Conservation (phyloP, 305 asterid species). For the Fraxinus paxiana region DNA sequence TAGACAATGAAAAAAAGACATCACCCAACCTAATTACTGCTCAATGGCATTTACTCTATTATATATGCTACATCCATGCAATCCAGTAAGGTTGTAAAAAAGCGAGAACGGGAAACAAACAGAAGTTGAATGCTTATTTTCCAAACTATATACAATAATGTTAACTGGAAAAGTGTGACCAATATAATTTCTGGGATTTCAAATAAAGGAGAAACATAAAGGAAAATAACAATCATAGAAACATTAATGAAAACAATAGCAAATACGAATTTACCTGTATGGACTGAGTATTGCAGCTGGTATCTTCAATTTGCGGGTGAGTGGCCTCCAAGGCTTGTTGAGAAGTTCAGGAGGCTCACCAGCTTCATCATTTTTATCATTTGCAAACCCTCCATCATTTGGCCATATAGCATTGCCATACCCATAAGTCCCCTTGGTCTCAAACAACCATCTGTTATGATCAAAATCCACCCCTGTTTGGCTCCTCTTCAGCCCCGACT, state of each 20-base stretch:
- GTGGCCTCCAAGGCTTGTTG: constrained; percentile 94
- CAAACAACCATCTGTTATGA: constrained; percentile 83
- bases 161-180: background rate
- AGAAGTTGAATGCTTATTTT: background rate
- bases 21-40: background rate
- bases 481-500: constrained; percentile 71
- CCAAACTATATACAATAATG: background rate
- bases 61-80: background rate
- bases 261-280: constrained; percentile 52
- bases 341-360: constrained; percentile 61
- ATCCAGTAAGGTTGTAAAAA: background rate
- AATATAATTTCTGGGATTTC: background rate
- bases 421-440: constrained; percentile 92
- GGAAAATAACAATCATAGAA: background rate
- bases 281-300: constrained; percentile 88
- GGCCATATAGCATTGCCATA: constrained; percentile 99
- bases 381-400: constrained; percentile 56
- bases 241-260: background rate
- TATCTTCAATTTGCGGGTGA: constrained; percentile 80
- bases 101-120: background rate
- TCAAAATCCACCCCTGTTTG: constrained; percentile 86
- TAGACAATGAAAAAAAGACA: background rate
- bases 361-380: constrained; percentile 44
- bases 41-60: background rate
- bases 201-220: background rate